Evolutionary conservation across 2,329 filamentous ascomycete species (phyloP).

Genomic region (Alternaria sp.): DNA sequence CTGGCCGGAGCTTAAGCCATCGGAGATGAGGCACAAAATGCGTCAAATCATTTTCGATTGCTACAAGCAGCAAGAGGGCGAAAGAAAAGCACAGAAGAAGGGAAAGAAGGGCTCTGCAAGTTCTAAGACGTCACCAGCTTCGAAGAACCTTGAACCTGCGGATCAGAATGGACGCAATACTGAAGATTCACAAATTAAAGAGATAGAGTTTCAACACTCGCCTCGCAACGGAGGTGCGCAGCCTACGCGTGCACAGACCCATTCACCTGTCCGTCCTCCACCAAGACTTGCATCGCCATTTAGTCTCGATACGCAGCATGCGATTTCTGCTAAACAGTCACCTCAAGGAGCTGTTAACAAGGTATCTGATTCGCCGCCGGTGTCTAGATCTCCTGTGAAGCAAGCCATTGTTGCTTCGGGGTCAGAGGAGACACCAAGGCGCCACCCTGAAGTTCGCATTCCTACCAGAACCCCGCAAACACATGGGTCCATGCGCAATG

Average conservation of each 20-base stretch:
- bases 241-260: neutral
- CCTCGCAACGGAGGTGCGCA: neutral
- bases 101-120: constrained; percentile 20
- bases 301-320: neutral
- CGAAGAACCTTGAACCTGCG: neutral
- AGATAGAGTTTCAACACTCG: neutral
- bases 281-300: constrained; percentile 27
- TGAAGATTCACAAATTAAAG: constrained; percentile 1
- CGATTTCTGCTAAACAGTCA: neutral
- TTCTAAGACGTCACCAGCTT: constrained; percentile 7
- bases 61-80: constrained; percentile 59
- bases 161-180: neutral
- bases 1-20: constrained; percentile 64
- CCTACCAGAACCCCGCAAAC: constrained; percentile 4
- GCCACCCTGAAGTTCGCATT: constrained; percentile 22
- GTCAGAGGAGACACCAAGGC: constrained; percentile 4
- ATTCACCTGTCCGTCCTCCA: neutral
- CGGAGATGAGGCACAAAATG: constrained; percentile 69
- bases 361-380: constrained; percentile 8
- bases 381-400: constrained; percentile 3
- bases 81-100: constrained; percentile 23
- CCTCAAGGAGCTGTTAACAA: constrained; percentile 1
- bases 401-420: neutral
- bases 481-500: neutral
- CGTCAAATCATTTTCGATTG: constrained; percentile 71